These are phyloP conservation scores for Cladophialophora immunda DNA, from an alignment of 2,329 filamentous ascomycete species.

Conservation along the genomic window DNA sequence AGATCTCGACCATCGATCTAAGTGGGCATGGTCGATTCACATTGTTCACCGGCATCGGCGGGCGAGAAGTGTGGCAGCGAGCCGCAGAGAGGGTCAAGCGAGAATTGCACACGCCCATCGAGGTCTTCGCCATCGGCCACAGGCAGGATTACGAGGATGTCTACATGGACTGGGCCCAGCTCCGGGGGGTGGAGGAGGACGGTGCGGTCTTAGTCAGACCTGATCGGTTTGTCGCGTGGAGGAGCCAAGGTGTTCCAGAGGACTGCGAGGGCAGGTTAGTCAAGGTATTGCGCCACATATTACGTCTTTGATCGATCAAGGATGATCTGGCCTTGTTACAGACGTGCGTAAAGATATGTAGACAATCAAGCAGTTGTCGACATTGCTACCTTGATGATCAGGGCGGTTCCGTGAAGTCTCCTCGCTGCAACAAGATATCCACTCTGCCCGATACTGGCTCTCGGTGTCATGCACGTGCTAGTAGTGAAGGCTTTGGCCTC, in stretches of 20 bases:
- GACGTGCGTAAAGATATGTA: no score
- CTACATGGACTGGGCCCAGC: constrained; percentile 66
- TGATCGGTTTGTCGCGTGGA: constrained; percentile 67
- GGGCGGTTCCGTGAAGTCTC: no score
- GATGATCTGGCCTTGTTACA: no score
- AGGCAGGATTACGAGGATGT: constrained; percentile 68
- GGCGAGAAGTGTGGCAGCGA: constrained; percentile 58
- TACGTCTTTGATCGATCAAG: not conserved
- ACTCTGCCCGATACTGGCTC: no score
- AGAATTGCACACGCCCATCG: constrained; percentile 57
- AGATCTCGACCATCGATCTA: constrained; percentile 67
- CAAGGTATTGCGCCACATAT: not conserved
- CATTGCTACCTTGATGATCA: no score
- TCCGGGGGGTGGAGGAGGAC: constrained; percentile 64
- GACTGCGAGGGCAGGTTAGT: not conserved
- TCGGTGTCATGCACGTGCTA: no score
- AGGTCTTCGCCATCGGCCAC: constrained; percentile 63
- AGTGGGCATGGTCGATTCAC: constrained; percentile 63
- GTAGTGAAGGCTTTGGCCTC: no score
- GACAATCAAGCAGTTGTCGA: no score
- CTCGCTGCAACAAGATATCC: no score
- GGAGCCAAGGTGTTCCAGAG: constrained; percentile 37
- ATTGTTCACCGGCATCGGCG: constrained; percentile 64
- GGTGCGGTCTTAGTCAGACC: constrained; percentile 67
- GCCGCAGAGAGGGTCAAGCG: constrained; percentile 54